Percentiles rank a stretch among this genome's conserved stretches.
phyloP scores from a whole-genome alignment of 2,329 filamentous ascomycete genomes.

The Achaetomium macrosporum region DNA sequence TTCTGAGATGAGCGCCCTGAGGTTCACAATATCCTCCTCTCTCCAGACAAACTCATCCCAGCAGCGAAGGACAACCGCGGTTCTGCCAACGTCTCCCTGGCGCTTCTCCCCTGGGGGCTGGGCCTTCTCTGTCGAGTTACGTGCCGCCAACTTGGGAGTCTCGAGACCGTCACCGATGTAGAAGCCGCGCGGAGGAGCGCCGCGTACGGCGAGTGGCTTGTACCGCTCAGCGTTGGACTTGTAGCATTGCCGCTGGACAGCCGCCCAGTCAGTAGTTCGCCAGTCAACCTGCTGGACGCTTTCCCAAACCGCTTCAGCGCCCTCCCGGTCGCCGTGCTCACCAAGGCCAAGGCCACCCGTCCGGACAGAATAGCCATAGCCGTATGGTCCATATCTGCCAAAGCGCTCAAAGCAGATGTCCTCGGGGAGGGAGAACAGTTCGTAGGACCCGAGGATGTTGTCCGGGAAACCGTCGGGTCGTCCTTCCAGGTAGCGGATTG shows the following conservation, averaged over 20 bases:
- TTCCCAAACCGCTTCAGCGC: conserved; percentile 73
- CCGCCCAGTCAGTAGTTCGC: conserved; percentile 69
- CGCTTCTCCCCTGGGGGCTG: conserved; percentile 17
- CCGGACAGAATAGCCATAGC: conserved; percentile 74
- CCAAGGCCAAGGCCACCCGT: conserved; percentile 80
- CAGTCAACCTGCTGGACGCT: conserved; percentile 69
- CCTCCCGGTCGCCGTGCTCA: conserved; percentile 75
- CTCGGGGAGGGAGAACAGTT: conserved; percentile 69
- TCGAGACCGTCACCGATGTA: conserved; percentile 38
- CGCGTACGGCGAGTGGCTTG: conserved; percentile 39
- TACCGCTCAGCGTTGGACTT: conserved; percentile 67
- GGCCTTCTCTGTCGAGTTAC: conserved; percentile 20
- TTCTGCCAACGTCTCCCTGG: conserved; percentile 47
- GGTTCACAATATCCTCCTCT: conserved; percentile 72
- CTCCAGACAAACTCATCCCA: conserved; percentile 78
- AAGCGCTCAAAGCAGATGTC: conserved; percentile 92
- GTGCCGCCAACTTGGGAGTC: conserved; percentile 24
- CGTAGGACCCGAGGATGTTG: conserved; percentile 79
- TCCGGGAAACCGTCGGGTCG: conserved; percentile 80
- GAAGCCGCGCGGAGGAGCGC: conserved; percentile 44
- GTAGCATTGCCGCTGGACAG: conserved; percentile 69
- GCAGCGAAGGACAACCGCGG: conserved; percentile 73
- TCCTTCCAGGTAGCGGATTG: conserved; percentile 68
- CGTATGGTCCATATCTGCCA: conserved; percentile 82
- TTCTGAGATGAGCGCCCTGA: conserved; percentile 80